Percentiles rank a stretch among this genome's conserved stretches.
Conservation (phyloP, 1,139 yeast genomes). For the Geotrichum macrosporum region DNA sequence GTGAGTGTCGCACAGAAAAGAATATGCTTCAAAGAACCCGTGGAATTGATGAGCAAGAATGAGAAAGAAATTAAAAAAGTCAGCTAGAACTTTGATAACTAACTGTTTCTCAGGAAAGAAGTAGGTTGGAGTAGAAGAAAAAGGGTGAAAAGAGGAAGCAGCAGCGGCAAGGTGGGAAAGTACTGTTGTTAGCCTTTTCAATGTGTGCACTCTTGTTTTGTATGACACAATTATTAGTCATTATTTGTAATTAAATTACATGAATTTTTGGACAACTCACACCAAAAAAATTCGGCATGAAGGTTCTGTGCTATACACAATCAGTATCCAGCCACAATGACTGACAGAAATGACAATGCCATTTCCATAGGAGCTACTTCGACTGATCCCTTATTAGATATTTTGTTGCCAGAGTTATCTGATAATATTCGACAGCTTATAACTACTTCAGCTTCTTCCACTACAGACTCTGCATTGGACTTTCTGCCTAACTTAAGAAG, state of each 20-base stretch:
- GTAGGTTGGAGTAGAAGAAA: background rate
- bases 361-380: background rate
- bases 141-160: background rate
- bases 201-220: too few relatives aligned
- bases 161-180: background rate
- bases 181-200: background rate
- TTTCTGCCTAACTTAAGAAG: slow-evolving; percentile 14
- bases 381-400: slow-evolving; percentile 30
- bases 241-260: background rate
- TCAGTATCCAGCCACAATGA: too few relatives aligned
- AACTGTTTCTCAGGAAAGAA: background rate
- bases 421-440: slow-evolving; percentile 20
- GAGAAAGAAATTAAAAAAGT: too few relatives aligned
- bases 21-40: too few relatives aligned
- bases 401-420: slow-evolving; percentile 27
- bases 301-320: background rate
- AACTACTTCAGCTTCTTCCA: background rate
- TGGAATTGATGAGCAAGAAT: too few relatives aligned
- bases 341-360: background rate
- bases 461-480: background rate
- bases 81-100: too few relatives aligned
- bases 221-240: background rate
- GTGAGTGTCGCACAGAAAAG: background rate
- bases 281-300: background rate
- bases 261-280: background rate